Percentiles rank a stretch among this genome's conserved stretches.
These are phyloP conservation scores for Gloeostereum incarnatum DNA, from an alignment of 768 basidiomycete genomes.

Conservation along the genomic window DNA sequence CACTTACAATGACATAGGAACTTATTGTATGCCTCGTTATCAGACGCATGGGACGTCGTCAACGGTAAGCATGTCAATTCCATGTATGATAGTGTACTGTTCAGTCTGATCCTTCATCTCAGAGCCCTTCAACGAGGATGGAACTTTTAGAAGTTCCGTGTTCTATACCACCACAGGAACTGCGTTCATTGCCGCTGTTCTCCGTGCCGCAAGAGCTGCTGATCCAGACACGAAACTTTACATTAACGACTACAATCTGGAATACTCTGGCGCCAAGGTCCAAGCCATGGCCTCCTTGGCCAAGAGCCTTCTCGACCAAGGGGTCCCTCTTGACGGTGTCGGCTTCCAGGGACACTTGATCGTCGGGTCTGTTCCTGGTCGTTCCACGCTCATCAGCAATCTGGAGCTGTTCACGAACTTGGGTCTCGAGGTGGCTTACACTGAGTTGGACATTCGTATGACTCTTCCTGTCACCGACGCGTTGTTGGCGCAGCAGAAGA, in stretches of 20 bases:
- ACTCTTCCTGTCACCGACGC: conserved; percentile 24
- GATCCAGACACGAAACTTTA: conserved; percentile 39
- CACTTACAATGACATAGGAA: not conserved
- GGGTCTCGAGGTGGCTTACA: conserved; percentile 40
- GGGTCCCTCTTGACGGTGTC: conserved; percentile 36
- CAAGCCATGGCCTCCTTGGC: conserved; percentile 34
- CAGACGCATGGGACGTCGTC: conserved; percentile 28
- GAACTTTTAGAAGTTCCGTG: conserved; percentile 32
- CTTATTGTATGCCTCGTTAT: conserved; percentile 3
- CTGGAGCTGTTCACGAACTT: conserved; percentile 30
- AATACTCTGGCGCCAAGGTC: conserved; percentile 25
- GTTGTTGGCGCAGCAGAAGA: conserved; percentile 28
- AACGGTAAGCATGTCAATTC: conserved; percentile 14
- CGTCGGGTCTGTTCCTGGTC: conserved; percentile 28
- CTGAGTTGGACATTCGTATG: conserved; percentile 40
- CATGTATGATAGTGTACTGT: not conserved
- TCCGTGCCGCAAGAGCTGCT: conserved; percentile 30
- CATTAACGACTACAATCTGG: conserved; percentile 21
- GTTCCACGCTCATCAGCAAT: conserved; percentile 19
- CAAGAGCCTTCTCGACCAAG: conserved; percentile 23
- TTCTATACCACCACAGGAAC: conserved; percentile 30
- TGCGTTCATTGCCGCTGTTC: conserved; percentile 30
- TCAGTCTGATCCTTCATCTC: not conserved
- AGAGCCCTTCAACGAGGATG: conserved; percentile 42
- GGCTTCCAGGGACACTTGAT: conserved; percentile 36